Conservation (phyloP, 306 rosid genomes). For the Arachis stenosperma region DNA sequence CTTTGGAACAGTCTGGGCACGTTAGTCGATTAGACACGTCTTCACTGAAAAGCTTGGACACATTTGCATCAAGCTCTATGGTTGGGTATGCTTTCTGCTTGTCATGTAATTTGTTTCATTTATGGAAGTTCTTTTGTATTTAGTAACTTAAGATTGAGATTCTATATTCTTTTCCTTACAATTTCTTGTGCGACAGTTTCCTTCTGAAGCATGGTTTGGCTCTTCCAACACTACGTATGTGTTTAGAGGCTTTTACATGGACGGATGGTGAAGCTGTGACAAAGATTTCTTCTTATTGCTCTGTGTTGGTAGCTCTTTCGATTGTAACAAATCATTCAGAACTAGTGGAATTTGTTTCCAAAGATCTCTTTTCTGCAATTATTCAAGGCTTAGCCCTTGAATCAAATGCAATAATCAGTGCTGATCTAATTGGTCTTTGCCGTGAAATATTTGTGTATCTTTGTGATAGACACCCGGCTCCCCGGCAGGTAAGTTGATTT, state of each 20-base stretch:
- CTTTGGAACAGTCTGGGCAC: slow-evolving; percentile 91
- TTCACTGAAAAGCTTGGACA: slow-evolving; percentile 75
- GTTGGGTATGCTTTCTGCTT: slow-evolving; percentile 73
- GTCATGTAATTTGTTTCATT: slow-evolving; percentile 33
- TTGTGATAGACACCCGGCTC: slow-evolving; percentile 83
- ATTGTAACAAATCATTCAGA: slow-evolving; percentile 61
- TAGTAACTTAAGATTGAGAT: slow-evolving; percentile 16
- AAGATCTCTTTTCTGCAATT: slow-evolving; percentile 82
- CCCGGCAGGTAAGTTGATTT: slow-evolving; percentile 74
- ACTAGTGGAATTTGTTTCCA: slow-evolving; percentile 74
- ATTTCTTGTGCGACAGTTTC: slow-evolving; percentile 58
- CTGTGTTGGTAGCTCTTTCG: slow-evolving; percentile 65
- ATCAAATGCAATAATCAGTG: slow-evolving; percentile 87
- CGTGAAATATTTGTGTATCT: slow-evolving; percentile 91
- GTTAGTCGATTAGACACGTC: slow-evolving; percentile 62
- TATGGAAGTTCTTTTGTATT: slow-evolving; percentile 25
- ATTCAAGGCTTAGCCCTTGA: slow-evolving; percentile 89
- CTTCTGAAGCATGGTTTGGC: slow-evolving; percentile 79
- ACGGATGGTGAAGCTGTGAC: slow-evolving; percentile 87
- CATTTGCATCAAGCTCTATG: slow-evolving; percentile 71
- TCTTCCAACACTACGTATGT: slow-evolving; percentile 68
- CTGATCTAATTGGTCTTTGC: slow-evolving; percentile 84
- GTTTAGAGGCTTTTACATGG: slow-evolving; percentile 84
- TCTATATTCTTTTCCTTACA: slow-evolving; percentile 23
- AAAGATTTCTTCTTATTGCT: slow-evolving; percentile 76